phyloP scores from a whole-genome alignment of 73 alveolate species.

The Paramecium primaurelia region DNA sequence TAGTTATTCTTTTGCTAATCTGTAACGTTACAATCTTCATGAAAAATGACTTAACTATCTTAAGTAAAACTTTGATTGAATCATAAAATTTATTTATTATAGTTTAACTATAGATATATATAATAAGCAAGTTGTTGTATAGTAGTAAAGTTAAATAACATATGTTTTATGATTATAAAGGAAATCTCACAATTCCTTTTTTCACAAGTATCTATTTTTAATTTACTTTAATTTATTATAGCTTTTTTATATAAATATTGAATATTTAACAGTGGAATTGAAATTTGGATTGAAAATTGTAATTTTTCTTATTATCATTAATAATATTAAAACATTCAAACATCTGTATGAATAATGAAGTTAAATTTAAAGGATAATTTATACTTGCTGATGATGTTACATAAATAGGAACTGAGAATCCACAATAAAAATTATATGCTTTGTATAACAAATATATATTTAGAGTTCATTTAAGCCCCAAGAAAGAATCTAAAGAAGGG shows the following conservation, averaged over 20 bases:
- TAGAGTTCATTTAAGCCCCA: not conserved
- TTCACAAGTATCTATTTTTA: not conserved
- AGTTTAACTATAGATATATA: not conserved
- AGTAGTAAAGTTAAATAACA: not conserved
- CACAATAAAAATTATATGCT: not conserved
- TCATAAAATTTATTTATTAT: slow-evolving; percentile 41
- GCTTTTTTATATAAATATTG: not conserved
- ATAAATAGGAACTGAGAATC: not conserved
- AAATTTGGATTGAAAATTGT: too few species aligned
- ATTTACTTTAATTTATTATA: not conserved
- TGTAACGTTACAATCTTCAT: not conserved
- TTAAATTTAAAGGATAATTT: too few species aligned
- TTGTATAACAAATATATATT: not conserved
- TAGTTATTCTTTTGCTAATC: slow-evolving; percentile 33
- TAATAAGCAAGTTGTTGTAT: not conserved
- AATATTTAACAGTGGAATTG: too few species aligned
- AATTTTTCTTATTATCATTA: too few species aligned
- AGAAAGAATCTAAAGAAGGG: not conserved
- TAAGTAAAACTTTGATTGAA: slow-evolving; percentile 41
- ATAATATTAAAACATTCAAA: too few species aligned
- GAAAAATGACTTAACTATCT: not conserved
- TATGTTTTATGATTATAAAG: not conserved
- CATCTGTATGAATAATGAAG: too few species aligned
- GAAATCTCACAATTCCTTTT: not conserved
- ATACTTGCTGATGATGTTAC: not conserved